These are phyloP conservation scores for Phytophthora hybrid DNA, from an alignment of 352 stramenopile genomes.

Conservation along the genomic window DNA sequence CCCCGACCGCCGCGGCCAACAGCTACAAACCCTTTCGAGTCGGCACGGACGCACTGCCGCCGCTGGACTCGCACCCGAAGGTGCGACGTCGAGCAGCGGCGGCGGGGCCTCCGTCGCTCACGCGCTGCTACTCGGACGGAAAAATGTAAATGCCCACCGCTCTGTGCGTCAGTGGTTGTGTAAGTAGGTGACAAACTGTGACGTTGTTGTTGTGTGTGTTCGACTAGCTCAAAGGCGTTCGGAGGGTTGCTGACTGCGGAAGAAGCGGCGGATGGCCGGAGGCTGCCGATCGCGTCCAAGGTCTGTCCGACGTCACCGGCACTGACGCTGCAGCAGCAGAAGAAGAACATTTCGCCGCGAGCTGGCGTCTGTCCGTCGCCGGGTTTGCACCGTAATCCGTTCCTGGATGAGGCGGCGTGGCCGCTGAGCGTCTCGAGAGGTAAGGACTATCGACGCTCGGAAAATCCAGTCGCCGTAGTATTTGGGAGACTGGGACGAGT, in stretches of 20 bases:
- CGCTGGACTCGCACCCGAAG: slow-evolving; percentile 60
- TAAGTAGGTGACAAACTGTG: no score
- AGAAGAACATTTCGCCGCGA: slow-evolving; percentile 50
- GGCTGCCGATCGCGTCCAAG: slow-evolving; percentile 6
- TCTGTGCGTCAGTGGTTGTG: not conserved
- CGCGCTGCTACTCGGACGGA: slow-evolving; percentile 71
- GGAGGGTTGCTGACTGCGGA: slow-evolving; percentile 44
- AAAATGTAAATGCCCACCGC: slow-evolving; percentile 63
- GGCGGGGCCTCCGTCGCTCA: slow-evolving; percentile 44
- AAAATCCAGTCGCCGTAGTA: slow-evolving; percentile 32
- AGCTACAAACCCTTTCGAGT: slow-evolving; percentile 38
- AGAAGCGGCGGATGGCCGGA: slow-evolving; percentile 26
- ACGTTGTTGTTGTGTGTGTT: slow-evolving; percentile 10
- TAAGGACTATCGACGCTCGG: slow-evolving; percentile 23
- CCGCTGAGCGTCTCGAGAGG: slow-evolving; percentile 32
- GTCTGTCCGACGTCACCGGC: slow-evolving; percentile 42
- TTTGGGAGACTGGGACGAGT: slow-evolving; percentile 20
- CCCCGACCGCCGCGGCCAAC: slow-evolving; percentile 22
- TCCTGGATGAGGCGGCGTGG: slow-evolving; percentile 33
- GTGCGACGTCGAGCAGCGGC: slow-evolving; percentile 55
- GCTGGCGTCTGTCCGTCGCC: slow-evolving; percentile 29
- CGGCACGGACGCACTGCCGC: slow-evolving; percentile 34
- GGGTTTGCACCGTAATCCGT: slow-evolving; percentile 35
- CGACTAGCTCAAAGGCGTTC: slow-evolving; percentile 45
- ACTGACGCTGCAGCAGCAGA: slow-evolving; percentile 31